Evolutionary conservation across 73 alveolate species (phyloP).

Genomic region (Paramecium biaurelia): DNA sequence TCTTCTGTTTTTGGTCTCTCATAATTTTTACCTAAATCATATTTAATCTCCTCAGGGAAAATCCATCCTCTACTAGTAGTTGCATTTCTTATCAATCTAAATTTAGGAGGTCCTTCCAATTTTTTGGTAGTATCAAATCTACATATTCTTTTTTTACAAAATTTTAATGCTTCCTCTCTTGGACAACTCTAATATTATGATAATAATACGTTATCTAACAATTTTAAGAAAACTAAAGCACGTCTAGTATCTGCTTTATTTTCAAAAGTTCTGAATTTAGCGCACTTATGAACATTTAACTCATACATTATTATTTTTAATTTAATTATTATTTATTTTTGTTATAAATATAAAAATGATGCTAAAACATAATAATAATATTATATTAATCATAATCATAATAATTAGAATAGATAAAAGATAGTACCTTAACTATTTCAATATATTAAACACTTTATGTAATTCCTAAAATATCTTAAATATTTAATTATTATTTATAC

Average conservation of each 20-base stretch:
- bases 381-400: not conserved
- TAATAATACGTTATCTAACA: not conserved
- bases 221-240: not conserved
- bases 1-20: slow-evolving; percentile 1
- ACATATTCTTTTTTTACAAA: not conserved
- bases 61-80: not conserved
- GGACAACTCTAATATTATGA: slow-evolving; percentile 20
- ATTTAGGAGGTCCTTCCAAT: not conserved
- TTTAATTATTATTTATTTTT: not conserved
- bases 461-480: not conserved
- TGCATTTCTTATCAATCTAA: not conserved
- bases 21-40: slow-evolving; percentile 16
- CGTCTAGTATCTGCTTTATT: not conserved
- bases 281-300: not conserved
- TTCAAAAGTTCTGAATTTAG: not conserved
- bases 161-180: not conserved
- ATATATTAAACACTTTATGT: not conserved
- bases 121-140: not conserved
- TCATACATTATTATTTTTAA: not conserved
- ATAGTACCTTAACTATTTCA: too few relatives aligned
- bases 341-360: not conserved
- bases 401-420: not conserved
- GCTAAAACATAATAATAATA: not conserved
- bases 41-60: not conserved
- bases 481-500: too few relatives aligned